phyloP scores from a whole-genome alignment of 73 alveolate species.

The Strombidium stylifer region DNA sequence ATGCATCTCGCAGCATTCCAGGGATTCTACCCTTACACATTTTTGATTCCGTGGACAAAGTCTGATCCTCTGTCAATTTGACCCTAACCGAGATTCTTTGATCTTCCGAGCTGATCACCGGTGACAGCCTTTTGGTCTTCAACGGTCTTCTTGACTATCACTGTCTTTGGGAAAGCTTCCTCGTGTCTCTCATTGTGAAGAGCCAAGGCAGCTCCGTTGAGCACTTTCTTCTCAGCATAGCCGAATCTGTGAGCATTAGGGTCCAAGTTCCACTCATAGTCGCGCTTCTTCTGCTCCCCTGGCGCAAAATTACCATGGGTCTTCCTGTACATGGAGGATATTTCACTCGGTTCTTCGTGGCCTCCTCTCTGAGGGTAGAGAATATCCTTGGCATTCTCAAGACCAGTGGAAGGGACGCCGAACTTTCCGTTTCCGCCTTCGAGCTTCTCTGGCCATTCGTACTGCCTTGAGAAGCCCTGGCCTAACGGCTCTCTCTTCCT shows the following conservation, averaged over 20 bases:
- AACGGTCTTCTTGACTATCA: slow-evolving; percentile 73
- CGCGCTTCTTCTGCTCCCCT: slow-evolving; percentile 77
- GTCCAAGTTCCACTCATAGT: slow-evolving; percentile 73
- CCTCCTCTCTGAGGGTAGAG: slow-evolving; percentile 69
- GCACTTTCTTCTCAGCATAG: slow-evolving; percentile 57
- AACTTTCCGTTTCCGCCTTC: slow-evolving; percentile 47
- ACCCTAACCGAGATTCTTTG: slow-evolving; percentile 84
- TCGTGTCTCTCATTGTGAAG: slow-evolving; percentile 72
- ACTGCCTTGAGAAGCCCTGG: slow-evolving; percentile 60
- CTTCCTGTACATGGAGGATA: slow-evolving; percentile 55
- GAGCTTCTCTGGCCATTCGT: slow-evolving; percentile 69
- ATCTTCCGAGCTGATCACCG: slow-evolving; percentile 75
- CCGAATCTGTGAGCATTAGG: slow-evolving; percentile 73
- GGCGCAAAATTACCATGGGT: slow-evolving; percentile 83
- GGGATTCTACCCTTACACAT: slow-evolving; percentile 53
- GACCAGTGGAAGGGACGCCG: slow-evolving; percentile 75
- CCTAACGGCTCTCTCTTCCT: slow-evolving; percentile 78
- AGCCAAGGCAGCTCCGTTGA: slow-evolving; percentile 80
- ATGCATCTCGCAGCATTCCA: slow-evolving; percentile 90
- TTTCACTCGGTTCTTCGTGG: slow-evolving; percentile 51
- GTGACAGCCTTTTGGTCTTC: slow-evolving; percentile 81
- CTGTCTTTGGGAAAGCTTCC: slow-evolving; percentile 73
- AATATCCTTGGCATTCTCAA: slow-evolving; percentile 72
- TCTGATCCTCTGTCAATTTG: slow-evolving; percentile 43
- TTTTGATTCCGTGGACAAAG: slow-evolving; percentile 65